A percentile compares a stretch with the other conserved stretches of the same genome.
Conservation (phyloP, 2,329 filamentous ascomycete species). For the Karstenula rhodostoma region DNA sequence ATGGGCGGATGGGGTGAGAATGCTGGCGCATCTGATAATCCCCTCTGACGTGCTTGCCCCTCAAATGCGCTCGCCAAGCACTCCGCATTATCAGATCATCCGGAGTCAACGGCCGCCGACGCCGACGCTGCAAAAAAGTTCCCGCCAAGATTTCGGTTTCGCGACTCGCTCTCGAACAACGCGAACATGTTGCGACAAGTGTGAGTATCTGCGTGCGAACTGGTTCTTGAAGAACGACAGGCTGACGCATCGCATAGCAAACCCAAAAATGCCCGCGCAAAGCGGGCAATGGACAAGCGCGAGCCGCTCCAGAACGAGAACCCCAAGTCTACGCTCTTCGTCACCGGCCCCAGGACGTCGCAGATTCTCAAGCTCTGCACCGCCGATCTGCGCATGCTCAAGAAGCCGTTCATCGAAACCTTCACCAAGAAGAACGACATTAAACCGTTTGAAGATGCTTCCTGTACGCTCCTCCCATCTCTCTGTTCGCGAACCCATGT, state of each 20-base stretch:
- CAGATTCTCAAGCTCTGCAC: slow-evolving; percentile 84
- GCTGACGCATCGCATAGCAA: slow-evolving; percentile 55
- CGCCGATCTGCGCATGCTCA: slow-evolving; percentile 83
- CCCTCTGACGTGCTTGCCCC: slow-evolving; percentile 36
- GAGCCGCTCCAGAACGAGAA: slow-evolving; percentile 90
- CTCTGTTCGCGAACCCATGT: too few relatives aligned
- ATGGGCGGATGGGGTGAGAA: slow-evolving; percentile 10
- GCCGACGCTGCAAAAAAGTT: slow-evolving; percentile 27
- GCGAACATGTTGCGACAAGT: slow-evolving; percentile 43
- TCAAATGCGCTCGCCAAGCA: slow-evolving; percentile 15
- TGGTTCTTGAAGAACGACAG: background rate
- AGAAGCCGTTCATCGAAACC: slow-evolving; percentile 83
- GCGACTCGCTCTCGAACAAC: slow-evolving; percentile 19
- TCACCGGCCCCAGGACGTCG: slow-evolving; percentile 86
- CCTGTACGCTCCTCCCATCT: slow-evolving; percentile 52
- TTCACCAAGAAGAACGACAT: slow-evolving; percentile 98
- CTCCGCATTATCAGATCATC: slow-evolving; percentile 22
- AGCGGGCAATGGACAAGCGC: slow-evolving; percentile 91
- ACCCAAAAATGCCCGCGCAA: slow-evolving; percentile 85
- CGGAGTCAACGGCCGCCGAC: slow-evolving; percentile 24
- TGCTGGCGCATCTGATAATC: slow-evolving; percentile 32
- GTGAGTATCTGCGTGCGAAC: slow-evolving; percentile 25
- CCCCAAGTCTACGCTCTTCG: slow-evolving; percentile 86
- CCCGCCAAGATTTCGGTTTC: slow-evolving; percentile 33
- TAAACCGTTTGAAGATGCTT: slow-evolving; percentile 90